Base-by-base conservation (phyloP, 495 filamentous ascomycete genomes). In the Penicillium angulare region DNA sequence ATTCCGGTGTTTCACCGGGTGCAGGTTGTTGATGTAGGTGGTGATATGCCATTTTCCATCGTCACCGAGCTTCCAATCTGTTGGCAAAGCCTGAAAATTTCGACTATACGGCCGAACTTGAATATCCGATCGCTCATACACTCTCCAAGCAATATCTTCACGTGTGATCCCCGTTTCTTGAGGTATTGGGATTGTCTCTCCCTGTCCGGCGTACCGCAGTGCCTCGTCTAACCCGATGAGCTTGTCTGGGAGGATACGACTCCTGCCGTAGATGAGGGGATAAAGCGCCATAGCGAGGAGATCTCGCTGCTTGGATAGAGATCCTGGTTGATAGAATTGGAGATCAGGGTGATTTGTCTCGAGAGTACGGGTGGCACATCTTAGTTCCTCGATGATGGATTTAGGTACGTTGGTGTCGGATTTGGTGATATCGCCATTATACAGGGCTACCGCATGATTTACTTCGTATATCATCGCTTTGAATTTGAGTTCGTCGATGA, bases 21-120 rank as follows among this genome's bases (percentile, higher is more conserved):
- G 79, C 29, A 76, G 67, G 49, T 74, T 74, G 55, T 74, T 76
- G 59, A 76, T 76, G 56, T 77, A 82, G 49, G 57, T 72, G 5
- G 57, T 56, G 43, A 73, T 65, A 38, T 66, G 60, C 58, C 58
- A 66, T 15, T 38, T 53, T 7, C 57, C 56, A 9, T 67, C 65
- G 9, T 52, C 56, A 22, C 59, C 50, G 32, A 71, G 62, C n/a
- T 48, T 16, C 18, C 67, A 68, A 52, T 67, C 73, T 34, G 51
- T 53, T 8, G 76, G 75, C 3, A 78, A 49, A 48, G 66, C 59
- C 55, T 78, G 73, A 43, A 59, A 75, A 12, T 53, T 36, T 0
- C 56, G 57, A 44, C 68, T 69, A 22, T 60, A 69, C 13, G 68
- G 68, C 8, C 54, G 48, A 2, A 63, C 51, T 13, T 53, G 22